A percentile compares a stretch with the other conserved stretches of the same genome.
These are phyloP conservation scores for Rubia peregrina DNA, from an alignment of 305 asterid species.

Conservation along the genomic window DNA sequence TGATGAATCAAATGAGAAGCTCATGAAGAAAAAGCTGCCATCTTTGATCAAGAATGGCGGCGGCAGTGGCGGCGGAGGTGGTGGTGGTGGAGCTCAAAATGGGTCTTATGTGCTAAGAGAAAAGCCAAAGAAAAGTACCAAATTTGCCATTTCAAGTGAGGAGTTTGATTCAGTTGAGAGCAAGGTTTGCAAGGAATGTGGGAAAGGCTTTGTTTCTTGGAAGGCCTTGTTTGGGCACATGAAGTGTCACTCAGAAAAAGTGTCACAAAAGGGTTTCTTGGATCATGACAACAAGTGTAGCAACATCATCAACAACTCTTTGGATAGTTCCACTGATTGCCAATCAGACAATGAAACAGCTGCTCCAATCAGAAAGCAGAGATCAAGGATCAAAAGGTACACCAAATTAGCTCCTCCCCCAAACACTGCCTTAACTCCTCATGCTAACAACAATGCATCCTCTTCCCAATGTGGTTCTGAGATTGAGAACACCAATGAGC, in stretches of 20 bases:
- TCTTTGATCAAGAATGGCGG: slow-evolving; percentile 13
- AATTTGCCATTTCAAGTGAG: slow-evolving; percentile 22
- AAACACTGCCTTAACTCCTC: slow-evolving; percentile 17
- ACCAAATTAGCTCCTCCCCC: slow-evolving; percentile 17
- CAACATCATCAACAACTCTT: slow-evolving; percentile 28
- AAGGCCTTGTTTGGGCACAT: slow-evolving; percentile 80
- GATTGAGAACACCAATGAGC: slow-evolving; percentile 37
- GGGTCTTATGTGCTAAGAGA: slow-evolving; percentile 23
- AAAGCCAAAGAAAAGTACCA: slow-evolving; percentile 32
- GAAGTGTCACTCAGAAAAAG: slow-evolving; percentile 60
- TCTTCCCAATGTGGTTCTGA: slow-evolving; percentile 29
- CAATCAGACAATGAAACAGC: slow-evolving; percentile 45
- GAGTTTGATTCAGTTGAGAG: slow-evolving; percentile 29
- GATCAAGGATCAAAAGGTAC: slow-evolving; percentile 64
- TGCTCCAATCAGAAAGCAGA: slow-evolving; percentile 35
- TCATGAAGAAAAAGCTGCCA: slow-evolving; percentile 41
- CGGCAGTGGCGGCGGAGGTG: background rate
- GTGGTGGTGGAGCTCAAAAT: background rate
- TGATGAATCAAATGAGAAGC: slow-evolving; percentile 26
- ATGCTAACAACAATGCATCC: slow-evolving; percentile 2
- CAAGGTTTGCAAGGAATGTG: slow-evolving; percentile 67
- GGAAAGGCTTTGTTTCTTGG: slow-evolving; percentile 56
- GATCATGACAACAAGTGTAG: background rate
- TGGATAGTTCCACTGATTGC: slow-evolving; percentile 33
- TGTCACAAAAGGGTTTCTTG: slow-evolving; percentile 14